phyloP scores from a whole-genome alignment of 2,329 filamentous ascomycete species.

The Penicillium sp. region DNA sequence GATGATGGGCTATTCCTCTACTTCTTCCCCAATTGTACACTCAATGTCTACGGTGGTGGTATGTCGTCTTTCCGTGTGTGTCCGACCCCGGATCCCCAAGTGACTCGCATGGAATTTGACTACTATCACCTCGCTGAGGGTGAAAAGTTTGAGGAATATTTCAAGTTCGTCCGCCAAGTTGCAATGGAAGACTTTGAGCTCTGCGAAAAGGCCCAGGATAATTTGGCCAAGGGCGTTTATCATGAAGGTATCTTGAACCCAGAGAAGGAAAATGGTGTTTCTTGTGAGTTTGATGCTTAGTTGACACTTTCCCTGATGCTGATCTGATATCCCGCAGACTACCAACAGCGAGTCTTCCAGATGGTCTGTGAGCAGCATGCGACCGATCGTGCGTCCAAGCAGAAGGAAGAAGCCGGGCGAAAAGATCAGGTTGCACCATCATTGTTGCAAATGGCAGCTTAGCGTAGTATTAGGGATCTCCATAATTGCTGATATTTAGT shows the following conservation, averaged over 20 bases:
- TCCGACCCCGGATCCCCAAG: slow-evolving; percentile 54
- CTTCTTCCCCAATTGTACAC: slow-evolving; percentile 61
- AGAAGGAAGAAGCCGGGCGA: slow-evolving; percentile 3
- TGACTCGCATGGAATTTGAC: slow-evolving; percentile 62
- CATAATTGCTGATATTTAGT: background rate
- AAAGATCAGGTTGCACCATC: slow-evolving; percentile 12
- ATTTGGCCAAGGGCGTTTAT: slow-evolving; percentile 59
- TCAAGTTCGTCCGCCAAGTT: slow-evolving; percentile 59
- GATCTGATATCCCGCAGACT: slow-evolving; percentile 38
- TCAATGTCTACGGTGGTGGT: slow-evolving; percentile 62
- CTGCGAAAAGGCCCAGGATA: slow-evolving; percentile 60
- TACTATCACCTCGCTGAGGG: slow-evolving; percentile 58
- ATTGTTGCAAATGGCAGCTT: slow-evolving; percentile 22
- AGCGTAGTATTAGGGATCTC: slow-evolving; percentile 1
- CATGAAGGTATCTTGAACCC: slow-evolving; percentile 60
- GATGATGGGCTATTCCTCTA: slow-evolving; percentile 61
- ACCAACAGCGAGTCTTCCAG: slow-evolving; percentile 53
- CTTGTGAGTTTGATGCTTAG: slow-evolving; percentile 44
- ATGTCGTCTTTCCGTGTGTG: slow-evolving; percentile 62
- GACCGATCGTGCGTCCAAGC: slow-evolving; percentile 34
- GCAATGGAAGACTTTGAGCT: slow-evolving; percentile 61
- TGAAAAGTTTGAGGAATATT: slow-evolving; percentile 61
- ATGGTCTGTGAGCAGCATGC: slow-evolving; percentile 51
- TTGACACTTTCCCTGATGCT: slow-evolving; percentile 16
- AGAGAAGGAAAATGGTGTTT: slow-evolving; percentile 59